Evolutionary conservation across 805 yeast species (phyloP), one percentile per base, ranked within the genome.

Genomic region (Kazachstania kunashirensis): DNA sequence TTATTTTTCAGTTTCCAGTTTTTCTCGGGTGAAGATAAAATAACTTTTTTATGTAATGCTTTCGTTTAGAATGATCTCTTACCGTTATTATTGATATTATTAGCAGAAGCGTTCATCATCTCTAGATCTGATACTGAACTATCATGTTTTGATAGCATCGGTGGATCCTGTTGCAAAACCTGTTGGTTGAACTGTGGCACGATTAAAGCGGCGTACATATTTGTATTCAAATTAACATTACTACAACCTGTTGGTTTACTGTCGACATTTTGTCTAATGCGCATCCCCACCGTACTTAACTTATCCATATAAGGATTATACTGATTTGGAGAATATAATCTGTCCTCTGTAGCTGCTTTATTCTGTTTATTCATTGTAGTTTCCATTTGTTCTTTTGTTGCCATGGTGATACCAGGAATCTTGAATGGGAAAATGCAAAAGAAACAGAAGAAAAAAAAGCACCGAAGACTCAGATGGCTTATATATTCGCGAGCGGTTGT

Each of bases 231-330:
- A 12, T 13, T 13, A 7, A 8, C n/a, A 6, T 16, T 6, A 18
- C 31, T 13, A 4, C 20, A 12, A 9, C n/a, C n/a, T 3, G 13
- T 9, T 29, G 31, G 17, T 5, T 18, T 29, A 18, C 23, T 12
- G 21, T 29, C 31, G 14, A 80, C 74, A 2, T 80, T 67, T 46
- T 78, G 77, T 49, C 89, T 69, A 40, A 81, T 73, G 43, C 84
- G 67, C 84, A 78, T 79, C 0, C 85, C 86, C 5, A 79, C 50
- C 0, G 77, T 68, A 28, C 75, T 68, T 17, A 79, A 63, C 18
- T 63, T 53, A 33, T 49, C 47, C 42, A 59, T 63, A 40, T 56
- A 65, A 11, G 55, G 24, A 16, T 29, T 34, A 13, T 23, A 23
- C 14, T 29, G 31, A 19, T 29, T 29, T 6, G 31, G 31, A 7